Evolutionary conservation across 73 alveolate species (phyloP).

Genomic region (Paramecium bursaria): DNA sequence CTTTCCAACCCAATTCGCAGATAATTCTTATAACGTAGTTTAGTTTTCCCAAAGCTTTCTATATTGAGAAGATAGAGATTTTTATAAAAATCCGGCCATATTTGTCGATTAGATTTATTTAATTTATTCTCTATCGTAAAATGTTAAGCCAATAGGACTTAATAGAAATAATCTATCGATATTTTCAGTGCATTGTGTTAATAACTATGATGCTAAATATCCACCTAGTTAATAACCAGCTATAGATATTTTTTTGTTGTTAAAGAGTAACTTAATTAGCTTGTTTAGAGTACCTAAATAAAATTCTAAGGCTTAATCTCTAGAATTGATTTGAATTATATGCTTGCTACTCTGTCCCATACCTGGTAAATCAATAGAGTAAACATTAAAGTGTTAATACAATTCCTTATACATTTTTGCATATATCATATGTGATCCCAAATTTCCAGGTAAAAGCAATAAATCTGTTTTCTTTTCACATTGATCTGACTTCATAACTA

Average conservation of each 20-base stretch:
- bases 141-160: slow-evolving; percentile 53
- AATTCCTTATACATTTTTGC: slow-evolving; percentile 43
- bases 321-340: not conserved
- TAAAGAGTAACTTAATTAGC: not conserved
- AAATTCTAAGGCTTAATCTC: slow-evolving; percentile 33
- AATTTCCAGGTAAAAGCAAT: slow-evolving; percentile 11
- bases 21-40: not conserved
- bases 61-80: too few relatives aligned
- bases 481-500: too few relatives aligned
- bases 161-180: not conserved
- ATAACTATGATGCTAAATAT: slow-evolving; percentile 50
- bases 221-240: slow-evolving; percentile 53
- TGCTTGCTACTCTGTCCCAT: slow-evolving; percentile 47
- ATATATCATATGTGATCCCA: slow-evolving; percentile 40
- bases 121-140: slow-evolving; percentile 7
- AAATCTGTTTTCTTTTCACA: too few relatives aligned
- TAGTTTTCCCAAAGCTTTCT: slow-evolving; percentile 16
- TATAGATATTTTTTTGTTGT: not conserved
- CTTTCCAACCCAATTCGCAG: slow-evolving; percentile 42
- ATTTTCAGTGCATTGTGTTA: not conserved
- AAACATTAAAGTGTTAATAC: not conserved
- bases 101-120: too few relatives aligned
- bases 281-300: slow-evolving; percentile 20
- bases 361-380: slow-evolving; percentile 54
- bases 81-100: not conserved